Conservation (phyloP, 352 stramenopile genomes). For the Phytopythium chamaehyphon region DNA sequence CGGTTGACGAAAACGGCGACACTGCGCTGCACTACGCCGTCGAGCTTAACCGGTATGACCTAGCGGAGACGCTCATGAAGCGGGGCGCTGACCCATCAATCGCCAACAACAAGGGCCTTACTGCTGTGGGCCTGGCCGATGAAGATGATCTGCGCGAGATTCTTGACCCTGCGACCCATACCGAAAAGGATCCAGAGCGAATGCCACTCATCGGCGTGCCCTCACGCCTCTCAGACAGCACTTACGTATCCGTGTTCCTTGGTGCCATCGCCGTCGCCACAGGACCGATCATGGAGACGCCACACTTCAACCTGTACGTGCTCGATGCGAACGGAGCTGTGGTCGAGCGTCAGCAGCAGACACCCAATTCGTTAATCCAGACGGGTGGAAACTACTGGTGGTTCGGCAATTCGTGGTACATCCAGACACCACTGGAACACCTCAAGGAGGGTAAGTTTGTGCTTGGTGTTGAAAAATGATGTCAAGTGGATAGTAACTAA, state of each 20-base stretch:
- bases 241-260: slow-evolving; percentile 85
- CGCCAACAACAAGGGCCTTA: slow-evolving; percentile 67
- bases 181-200: slow-evolving; percentile 27
- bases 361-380: slow-evolving; percentile 84
- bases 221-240: slow-evolving; percentile 63
- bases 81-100: slow-evolving; percentile 72
- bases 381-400: slow-evolving; percentile 84
- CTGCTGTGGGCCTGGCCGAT: slow-evolving; percentile 59
- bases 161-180: slow-evolving; percentile 50
- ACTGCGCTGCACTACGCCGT: slow-evolving; percentile 86
- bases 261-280: slow-evolving; percentile 77
- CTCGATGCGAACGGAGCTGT: slow-evolving; percentile 70
- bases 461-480: slow-evolving; percentile 1
- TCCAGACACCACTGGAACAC: slow-evolving; percentile 82
- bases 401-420: slow-evolving; percentile 88
- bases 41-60: slow-evolving; percentile 71
- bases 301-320: slow-evolving; percentile 85
- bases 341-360: slow-evolving; percentile 70
- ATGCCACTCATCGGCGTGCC: slow-evolving; percentile 48
- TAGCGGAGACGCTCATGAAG: slow-evolving; percentile 86
- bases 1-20: slow-evolving; percentile 75
- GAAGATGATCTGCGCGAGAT: slow-evolving; percentile 82
- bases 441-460: slow-evolving; percentile 72
- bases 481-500: slow-evolving; percentile 2
- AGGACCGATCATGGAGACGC: slow-evolving; percentile 83